Conservation (phyloP, 2,329 filamentous ascomycete species). For the Aspergillus neoniger region DNA sequence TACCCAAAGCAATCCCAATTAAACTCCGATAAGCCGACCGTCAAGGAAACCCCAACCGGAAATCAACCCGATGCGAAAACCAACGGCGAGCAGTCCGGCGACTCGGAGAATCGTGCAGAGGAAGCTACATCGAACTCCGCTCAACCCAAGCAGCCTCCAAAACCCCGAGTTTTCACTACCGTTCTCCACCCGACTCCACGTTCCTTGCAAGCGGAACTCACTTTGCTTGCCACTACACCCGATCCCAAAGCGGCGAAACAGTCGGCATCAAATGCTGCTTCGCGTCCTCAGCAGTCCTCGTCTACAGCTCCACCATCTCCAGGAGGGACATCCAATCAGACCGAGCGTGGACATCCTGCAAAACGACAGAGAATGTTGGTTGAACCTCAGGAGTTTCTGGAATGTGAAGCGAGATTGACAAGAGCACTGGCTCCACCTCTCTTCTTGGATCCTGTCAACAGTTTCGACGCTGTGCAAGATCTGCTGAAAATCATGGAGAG, state of each 20-base stretch:
- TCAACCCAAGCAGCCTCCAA: slow-evolving; percentile 52
- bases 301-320: slow-evolving; percentile 62
- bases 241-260: slow-evolving; percentile 55
- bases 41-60: slow-evolving; percentile 30
- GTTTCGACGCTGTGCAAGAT: slow-evolving; percentile 66
- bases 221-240: slow-evolving; percentile 73
- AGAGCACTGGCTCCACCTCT: slow-evolving; percentile 73
- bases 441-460: slow-evolving; percentile 74
- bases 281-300: slow-evolving; percentile 40
- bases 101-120: slow-evolving; percentile 63
- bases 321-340: slow-evolving; percentile 67
- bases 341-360: slow-evolving; percentile 54
- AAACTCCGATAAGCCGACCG: slow-evolving; percentile 28
- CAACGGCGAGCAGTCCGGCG: slow-evolving; percentile 31
- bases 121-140: slow-evolving; percentile 51
- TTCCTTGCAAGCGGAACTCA: slow-evolving; percentile 73
- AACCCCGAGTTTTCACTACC: slow-evolving; percentile 69
- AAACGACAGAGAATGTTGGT: slow-evolving; percentile 78
- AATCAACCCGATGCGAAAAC: slow-evolving; percentile 25
- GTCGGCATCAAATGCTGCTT: slow-evolving; percentile 42
- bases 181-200: slow-evolving; percentile 83
- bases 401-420: slow-evolving; percentile 75
- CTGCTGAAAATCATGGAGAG: slow-evolving; percentile 73
- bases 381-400: slow-evolving; percentile 70
- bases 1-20: slow-evolving; percentile 59